Conservation (phyloP, 345 rosid genomes). For the Salix brachista region DNA sequence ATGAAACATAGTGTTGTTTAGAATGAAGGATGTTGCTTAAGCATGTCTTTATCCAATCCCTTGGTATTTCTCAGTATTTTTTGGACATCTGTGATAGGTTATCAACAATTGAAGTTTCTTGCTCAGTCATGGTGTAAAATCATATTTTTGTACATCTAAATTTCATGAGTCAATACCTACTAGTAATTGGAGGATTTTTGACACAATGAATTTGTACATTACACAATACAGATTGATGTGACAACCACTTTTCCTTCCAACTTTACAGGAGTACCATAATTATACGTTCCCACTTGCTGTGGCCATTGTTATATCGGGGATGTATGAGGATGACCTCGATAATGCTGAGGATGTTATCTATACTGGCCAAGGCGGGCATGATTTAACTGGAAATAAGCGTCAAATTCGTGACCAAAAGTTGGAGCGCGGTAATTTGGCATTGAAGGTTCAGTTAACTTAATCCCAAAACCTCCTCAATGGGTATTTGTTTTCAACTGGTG, state of each 20-base stretch:
- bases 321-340: constrained; percentile 95
- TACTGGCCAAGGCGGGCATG: constrained; percentile 94
- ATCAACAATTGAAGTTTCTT: not conserved
- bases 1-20: not conserved
- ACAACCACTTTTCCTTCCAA: not conserved
- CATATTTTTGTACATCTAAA: not conserved
- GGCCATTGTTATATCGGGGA: constrained; percentile 79
- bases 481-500: not conserved
- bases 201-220: not conserved
- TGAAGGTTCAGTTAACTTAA: constrained; percentile 56
- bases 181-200: not conserved
- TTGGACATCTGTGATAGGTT: not conserved
- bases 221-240: not conserved
- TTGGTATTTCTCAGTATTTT: too few relatives aligned
- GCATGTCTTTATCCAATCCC: not conserved
- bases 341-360: constrained; percentile 82
- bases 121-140: not conserved
- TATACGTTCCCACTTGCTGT: constrained; percentile 65
- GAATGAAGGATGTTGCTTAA: not conserved
- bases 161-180: not conserved
- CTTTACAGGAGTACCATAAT: constrained; percentile 44
- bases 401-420: constrained; percentile 68
- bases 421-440: constrained; percentile 80
- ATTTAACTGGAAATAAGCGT: constrained; percentile 78
- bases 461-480: not conserved